Conservation (phyloP, 768 basidiomycete species). For the Neoboletus brunneissimus region DNA sequence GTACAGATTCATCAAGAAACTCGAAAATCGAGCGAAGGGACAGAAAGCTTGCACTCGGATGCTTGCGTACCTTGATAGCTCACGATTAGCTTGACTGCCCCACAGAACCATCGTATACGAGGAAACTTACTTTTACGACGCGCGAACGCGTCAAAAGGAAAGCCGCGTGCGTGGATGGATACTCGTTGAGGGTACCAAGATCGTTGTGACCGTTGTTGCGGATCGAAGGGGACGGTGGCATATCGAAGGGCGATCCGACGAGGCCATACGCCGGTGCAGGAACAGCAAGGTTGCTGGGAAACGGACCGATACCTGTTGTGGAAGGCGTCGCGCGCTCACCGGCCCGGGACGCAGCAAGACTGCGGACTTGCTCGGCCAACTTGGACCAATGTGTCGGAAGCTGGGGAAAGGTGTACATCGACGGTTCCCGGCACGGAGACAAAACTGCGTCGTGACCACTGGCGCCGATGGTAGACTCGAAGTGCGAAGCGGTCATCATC, state of each 20-base stretch:
- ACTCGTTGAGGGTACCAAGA: conserved; percentile 7
- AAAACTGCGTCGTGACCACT: conserved; percentile 3
- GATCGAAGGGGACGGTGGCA: conserved; percentile 24
- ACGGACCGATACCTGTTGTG: neutral
- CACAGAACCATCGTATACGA: neutral
- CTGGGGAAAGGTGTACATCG: neutral
- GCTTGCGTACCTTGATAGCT: conserved; percentile 25
- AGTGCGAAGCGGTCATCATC: conserved; percentile 18
- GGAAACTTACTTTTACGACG: conserved; percentile 47
- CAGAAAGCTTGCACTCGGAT: conserved; percentile 18
- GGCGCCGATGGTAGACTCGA: neutral
- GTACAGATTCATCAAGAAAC: conserved; percentile 19
- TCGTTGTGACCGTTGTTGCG: conserved; percentile 7
- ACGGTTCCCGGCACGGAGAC: conserved; percentile 9
- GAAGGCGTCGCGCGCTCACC: conserved; percentile 2
- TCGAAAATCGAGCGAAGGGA: conserved; percentile 29
- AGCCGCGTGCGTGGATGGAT: conserved; percentile 27
- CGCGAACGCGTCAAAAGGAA: conserved; percentile 53
- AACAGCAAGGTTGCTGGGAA: conserved; percentile 1
- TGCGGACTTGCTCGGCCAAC: conserved; percentile 3
- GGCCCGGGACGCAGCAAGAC: conserved; percentile 1
- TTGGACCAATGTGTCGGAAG: conserved; percentile 5
- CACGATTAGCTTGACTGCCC: neutral
- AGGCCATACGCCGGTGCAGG: neutral
- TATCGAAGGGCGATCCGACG: conserved; percentile 32